Conservation (phyloP, 2,329 filamentous ascomycete genomes). For the Harringtonia aguacate region DNA sequence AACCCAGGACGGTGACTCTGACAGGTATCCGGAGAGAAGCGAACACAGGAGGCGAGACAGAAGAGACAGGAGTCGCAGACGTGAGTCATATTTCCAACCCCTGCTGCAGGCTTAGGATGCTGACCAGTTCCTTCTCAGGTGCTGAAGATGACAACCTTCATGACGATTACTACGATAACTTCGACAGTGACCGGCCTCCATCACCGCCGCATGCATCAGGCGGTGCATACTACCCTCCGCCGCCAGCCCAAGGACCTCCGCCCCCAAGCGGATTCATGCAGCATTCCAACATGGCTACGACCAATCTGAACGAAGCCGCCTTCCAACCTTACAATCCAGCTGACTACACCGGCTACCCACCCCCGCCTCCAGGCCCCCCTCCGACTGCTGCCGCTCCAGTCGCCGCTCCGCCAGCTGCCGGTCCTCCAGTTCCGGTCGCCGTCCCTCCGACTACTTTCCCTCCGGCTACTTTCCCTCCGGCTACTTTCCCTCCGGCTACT, state of each 20-base stretch:
- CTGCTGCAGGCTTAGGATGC: too few species aligned
- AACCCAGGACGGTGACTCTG: conserved; percentile 13
- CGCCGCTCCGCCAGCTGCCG: too few species aligned
- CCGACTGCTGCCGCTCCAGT: neutral
- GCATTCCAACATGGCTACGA: conserved; percentile 24
- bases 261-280: conserved; percentile 20
- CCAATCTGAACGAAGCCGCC: conserved; percentile 18
- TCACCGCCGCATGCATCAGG: conserved; percentile 41
- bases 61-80: conserved; percentile 12
- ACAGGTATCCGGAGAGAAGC: neutral
- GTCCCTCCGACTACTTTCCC: too few species aligned
- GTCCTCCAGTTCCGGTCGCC: too few species aligned
- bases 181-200: conserved; percentile 23
- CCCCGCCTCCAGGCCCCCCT: neutral
- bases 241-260: conserved; percentile 4
- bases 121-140: conserved; percentile 13
- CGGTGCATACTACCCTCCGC: conserved; percentile 35
- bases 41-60: conserved; percentile 10
- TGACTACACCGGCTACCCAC: conserved; percentile 29
- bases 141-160: conserved; percentile 24
- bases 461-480: neutral
- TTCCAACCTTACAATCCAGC: conserved; percentile 30
- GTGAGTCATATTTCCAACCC: too few species aligned
- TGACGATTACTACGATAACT: conserved; percentile 25
- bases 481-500: neutral